Evolutionary conservation across 257 asterid genomes (phyloP), one percentile per base, ranked within the genome.

Genomic region (Nicotiana otophora): DNA sequence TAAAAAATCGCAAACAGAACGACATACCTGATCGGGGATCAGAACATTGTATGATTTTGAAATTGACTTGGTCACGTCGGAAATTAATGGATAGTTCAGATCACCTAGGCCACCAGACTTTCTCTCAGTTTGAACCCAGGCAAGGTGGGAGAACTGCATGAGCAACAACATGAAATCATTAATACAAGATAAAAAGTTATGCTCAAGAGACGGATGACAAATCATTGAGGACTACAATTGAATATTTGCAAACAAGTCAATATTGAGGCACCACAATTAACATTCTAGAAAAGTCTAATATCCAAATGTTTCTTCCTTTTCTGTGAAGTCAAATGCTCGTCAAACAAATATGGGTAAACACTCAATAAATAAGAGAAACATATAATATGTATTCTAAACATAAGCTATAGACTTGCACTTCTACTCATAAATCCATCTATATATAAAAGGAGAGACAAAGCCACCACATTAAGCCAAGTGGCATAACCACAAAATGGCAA

Each of bases 101-200:
- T 95, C 99, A 84, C 99, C 98, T 86, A 95, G 87, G 20, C 99
- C 99, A 30, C 99, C 99, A 28, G 97, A 90, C 84, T 95, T 95
- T 85, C 99, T 93, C 51, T 95, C 99, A 5, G 99, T 95, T 91
- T 95, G 99, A 80, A 95, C 92, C 99, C 99, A 95, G 61, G 99
- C 97, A 86, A 95, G 99, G 86, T 88, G 91, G 85, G 91, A 88
- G 86, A 87, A 88, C 91, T 88, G 84, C 85, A 82, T 33, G 42
- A 90, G 91, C 81, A 87, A 51, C 42, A 82, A 39, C 67, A 80
- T 78, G 55, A 83, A 62, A 30, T 74, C 81, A 51, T 10, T 30
- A 53, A 65, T 62, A 67, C 19, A 31, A 39, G 58, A 48, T 48
- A 19, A 66, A 57, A 54, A 51, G 23, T 34, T 15, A 74, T 4